Percentiles rank a stretch among this genome's conserved stretches.
These are phyloP conservation scores for Eucalyptus viminalis DNA, from an alignment of 345 rosid species.

Conservation along the genomic window DNA sequence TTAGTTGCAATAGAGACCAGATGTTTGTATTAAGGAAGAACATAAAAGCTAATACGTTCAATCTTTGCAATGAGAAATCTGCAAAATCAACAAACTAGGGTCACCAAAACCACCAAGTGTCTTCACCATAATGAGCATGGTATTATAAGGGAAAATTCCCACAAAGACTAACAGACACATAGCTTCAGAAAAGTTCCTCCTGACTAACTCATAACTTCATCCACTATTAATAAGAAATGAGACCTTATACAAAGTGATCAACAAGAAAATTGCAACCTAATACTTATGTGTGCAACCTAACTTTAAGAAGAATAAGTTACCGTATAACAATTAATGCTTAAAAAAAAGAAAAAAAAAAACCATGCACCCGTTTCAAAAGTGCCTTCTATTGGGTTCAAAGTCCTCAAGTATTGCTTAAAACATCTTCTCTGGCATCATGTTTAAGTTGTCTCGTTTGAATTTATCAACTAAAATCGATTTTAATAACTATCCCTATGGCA, in stretches of 20 bases:
- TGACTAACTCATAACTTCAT: not conserved
- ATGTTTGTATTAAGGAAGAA: not conserved
- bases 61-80: not conserved
- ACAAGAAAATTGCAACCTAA: not conserved
- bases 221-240: not conserved
- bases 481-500: not conserved
- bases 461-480: not conserved
- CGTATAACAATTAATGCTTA: not conserved
- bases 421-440: not conserved
- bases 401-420: not conserved
- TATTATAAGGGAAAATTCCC: not conserved
- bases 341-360: not conserved
- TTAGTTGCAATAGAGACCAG: not conserved
- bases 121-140: not conserved
- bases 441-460: not conserved
- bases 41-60: not conserved
- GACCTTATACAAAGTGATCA: not conserved
- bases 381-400: not conserved
- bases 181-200: not conserved
- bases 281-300: not conserved
- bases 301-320: not conserved
- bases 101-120: not conserved
- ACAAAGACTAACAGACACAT: not conserved
- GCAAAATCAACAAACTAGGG: not conserved
- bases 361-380: not conserved